Base-by-base conservation (phyloP, 1,139 yeast genomes). In the Candida tetrigidarum region DNA sequence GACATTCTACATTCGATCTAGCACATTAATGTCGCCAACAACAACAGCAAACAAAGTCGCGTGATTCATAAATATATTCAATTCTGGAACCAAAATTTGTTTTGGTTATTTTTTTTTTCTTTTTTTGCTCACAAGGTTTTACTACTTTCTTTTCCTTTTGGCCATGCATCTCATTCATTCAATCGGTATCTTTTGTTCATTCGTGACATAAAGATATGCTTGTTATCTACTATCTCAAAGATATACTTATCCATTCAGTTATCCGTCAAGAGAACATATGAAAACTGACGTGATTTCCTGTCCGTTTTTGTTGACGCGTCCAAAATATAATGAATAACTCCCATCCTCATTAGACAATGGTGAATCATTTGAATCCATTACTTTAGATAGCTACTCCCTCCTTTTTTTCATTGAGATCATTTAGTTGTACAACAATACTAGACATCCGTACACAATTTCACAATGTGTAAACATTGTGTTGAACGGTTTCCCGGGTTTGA, bases 101-200 rank as follows among this genome's bases (percentile, higher is more conserved):
- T 7, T 7, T 22, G 30, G 14, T n/a, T 27, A 27, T 27, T 8
- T 27, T 11, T 11, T 11, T 3, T 27, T 12, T 15, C 8, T 16
- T 30, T 30, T 30, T 30, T 18, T 16, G 10, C 22, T 12, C 22
- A 4, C 35, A 18, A 5, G 12, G 16, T 16, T 32, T 11, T 4
- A 19, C 8, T 19, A 18, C 16, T 32, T 32, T 32, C 12, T 19
- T 29, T 14, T 37, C n/a, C 27, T 22, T 30, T 38, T 22, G 37
- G 23, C 18, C 39, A 40, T 37, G 22, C 41, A 34, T 41, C 36
- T n/a, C 49, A 38, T 43, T 46, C 40, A 37, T 46, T 33, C 42
- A 43, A 46, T 43, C 46, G 45, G 28, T 46, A 43, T 42, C 43
- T 19, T 27, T 10, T 10, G n/a, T 8, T 25, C 10, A 16, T 25